Conservation (phyloP, 768 basidiomycete genomes). For the Pulveroboletus sp. region DNA sequence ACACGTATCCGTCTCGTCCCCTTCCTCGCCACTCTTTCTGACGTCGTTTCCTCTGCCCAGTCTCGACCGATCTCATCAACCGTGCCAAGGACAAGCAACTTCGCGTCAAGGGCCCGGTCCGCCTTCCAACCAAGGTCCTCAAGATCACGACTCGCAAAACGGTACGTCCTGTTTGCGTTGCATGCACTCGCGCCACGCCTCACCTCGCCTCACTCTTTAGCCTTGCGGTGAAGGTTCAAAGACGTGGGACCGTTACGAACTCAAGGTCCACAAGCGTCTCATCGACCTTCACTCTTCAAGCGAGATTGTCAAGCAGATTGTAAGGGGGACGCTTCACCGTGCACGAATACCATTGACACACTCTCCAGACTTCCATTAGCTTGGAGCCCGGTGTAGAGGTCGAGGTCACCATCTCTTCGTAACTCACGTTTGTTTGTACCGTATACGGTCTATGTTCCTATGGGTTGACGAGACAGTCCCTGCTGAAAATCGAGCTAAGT, state of each 20-base stretch:
- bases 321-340: slow-evolving; percentile 40
- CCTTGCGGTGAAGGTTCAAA: slow-evolving; percentile 99
- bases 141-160: slow-evolving; percentile 99
- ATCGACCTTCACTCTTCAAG: slow-evolving; percentile 98
- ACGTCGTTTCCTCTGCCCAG: slow-evolving; percentile 36
- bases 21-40: background rate
- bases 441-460: slow-evolving; percentile 2
- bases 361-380: slow-evolving; percentile 86
- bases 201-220: slow-evolving; percentile 34
- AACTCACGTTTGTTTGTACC: slow-evolving; percentile 16
- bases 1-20: background rate
- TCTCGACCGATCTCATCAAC: slow-evolving; percentile 95
- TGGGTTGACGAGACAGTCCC: background rate
- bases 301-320: slow-evolving; percentile 99
- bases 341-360: slow-evolving; percentile 1
- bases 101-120: slow-evolving; percentile 97
- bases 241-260: slow-evolving; percentile 99
- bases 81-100: slow-evolving; percentile 99
- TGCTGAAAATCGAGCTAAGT: background rate
- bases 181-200: background rate
- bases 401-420: slow-evolving; percentile 92
- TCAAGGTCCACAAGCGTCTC: slow-evolving; percentile 99
- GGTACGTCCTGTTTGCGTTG: slow-evolving; percentile 42
- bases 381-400: slow-evolving; percentile 99
- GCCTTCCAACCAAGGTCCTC: slow-evolving; percentile 97